phyloP scores from a whole-genome alignment of 1,139 yeast species.

The Trichomonascaceae sp. region DNA sequence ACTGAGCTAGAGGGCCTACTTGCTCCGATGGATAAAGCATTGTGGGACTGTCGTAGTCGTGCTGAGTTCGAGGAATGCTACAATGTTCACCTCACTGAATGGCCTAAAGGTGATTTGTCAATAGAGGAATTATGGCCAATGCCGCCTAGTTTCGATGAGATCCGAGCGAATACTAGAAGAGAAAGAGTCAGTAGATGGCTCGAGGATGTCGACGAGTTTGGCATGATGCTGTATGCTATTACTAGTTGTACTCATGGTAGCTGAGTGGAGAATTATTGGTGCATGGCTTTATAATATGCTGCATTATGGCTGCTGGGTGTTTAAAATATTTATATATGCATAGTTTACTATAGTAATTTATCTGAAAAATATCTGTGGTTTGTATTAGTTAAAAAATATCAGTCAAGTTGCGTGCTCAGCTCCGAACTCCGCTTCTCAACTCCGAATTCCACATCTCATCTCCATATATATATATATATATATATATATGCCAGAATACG shows the following conservation, averaged over 20 bases:
- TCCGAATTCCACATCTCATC: not conserved
- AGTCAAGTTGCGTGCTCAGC: not conserved
- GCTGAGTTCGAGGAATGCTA: constrained; percentile 9
- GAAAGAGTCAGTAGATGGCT: constrained; percentile 11
- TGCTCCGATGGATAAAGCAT: constrained; percentile 7
- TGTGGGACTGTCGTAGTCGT: constrained; percentile 9
- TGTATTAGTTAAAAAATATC: not conserved
- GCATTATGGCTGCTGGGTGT: not conserved
- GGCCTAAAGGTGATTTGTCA: constrained; percentile 7
- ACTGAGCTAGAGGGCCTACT: constrained; percentile 5
- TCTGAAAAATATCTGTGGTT: not conserved
- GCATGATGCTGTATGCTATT: constrained; percentile 12
- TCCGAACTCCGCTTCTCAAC: not conserved
- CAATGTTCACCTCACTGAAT: constrained; percentile 7
- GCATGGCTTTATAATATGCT: not conserved
- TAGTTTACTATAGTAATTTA: too few relatives aligned
- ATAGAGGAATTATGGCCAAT: constrained; percentile 13
- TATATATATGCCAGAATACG: not conserved
- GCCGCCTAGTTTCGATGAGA: not conserved
- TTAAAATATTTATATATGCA: not conserved
- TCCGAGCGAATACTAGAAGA: not conserved
- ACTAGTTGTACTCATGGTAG: constrained; percentile 11
- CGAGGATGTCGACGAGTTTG: constrained; percentile 12
- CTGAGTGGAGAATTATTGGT: constrained; percentile 13
- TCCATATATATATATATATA: not conserved